Evolutionary conservation across 345 rosid species (phyloP).

Genomic region (Pugionium cornutum): DNA sequence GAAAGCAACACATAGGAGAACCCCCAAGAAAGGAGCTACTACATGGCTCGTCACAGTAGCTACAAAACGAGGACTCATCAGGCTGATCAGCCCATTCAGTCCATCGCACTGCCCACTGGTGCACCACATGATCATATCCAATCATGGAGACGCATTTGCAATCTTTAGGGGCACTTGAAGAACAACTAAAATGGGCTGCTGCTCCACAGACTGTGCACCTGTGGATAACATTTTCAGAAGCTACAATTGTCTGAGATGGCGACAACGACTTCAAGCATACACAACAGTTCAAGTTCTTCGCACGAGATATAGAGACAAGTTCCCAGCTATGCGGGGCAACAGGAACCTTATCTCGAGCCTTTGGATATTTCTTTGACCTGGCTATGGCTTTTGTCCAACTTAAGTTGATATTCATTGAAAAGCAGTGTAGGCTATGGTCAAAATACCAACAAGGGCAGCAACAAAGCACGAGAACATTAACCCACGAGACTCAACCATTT

Average conservation of each 20-base stretch:
- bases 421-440: constrained; percentile 85
- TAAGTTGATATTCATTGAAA: constrained; percentile 92
- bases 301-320: constrained; percentile 63
- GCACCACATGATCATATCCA: constrained; percentile 73
- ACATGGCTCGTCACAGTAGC: constrained; percentile 90
- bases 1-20: constrained; percentile 97
- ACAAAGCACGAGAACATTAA: constrained; percentile 63
- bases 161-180: constrained; percentile 68
- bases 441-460: constrained; percentile 78
- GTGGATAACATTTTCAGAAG: constrained; percentile 63
- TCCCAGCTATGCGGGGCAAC: constrained; percentile 76
- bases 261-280: constrained; percentile 78
- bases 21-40: constrained; percentile 92
- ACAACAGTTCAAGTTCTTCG: constrained; percentile 82
- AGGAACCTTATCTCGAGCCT: constrained; percentile 73
- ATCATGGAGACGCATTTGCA: constrained; percentile 87
- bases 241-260: constrained; percentile 60
- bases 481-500: constrained; percentile 54
- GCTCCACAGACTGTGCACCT: constrained; percentile 77
- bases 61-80: constrained; percentile 76
- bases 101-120: constrained; percentile 97
- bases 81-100: constrained; percentile 85
- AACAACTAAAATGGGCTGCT: constrained; percentile 76
- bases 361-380: constrained; percentile 85
- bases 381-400: constrained; percentile 96